A percentile compares a stretch with the other conserved stretches of the same genome.
phyloP scores from a whole-genome alignment of 23 red algal species.

The Gracilaria gracilis region DNA sequence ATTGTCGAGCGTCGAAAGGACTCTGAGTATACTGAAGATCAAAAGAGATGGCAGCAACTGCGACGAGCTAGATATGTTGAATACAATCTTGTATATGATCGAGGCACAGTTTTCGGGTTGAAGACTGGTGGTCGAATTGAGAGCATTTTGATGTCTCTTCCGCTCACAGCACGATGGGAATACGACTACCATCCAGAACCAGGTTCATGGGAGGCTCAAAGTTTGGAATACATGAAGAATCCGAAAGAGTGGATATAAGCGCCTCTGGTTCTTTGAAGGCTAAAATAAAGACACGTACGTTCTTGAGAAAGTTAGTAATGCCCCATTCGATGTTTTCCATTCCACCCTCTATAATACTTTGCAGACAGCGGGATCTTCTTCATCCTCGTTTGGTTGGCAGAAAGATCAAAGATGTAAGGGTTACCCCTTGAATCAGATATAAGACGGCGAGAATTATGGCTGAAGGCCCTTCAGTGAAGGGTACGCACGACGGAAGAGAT shows the following conservation, averaged over 20 bases:
- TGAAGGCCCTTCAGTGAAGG: no score
- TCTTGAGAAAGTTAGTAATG: no score
- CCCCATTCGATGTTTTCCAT: no score
- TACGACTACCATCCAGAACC: slow-evolving; percentile 89
- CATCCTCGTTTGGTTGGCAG: neutral
- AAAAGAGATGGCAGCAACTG: slow-evolving; percentile 96
- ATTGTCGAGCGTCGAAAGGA: slow-evolving; percentile 89
- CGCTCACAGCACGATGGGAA: slow-evolving; percentile 90
- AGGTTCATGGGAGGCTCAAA: slow-evolving; percentile 91
- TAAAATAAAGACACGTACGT: neutral
- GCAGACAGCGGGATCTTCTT: neutral
- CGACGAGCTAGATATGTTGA: slow-evolving; percentile 96
- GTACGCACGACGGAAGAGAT: no score
- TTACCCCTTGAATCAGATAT: neutral
- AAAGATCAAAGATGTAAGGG: neutral
- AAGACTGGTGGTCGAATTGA: slow-evolving; percentile 99
- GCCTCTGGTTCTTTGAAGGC: neutral
- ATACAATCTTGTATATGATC: slow-evolving; percentile 98
- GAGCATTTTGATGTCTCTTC: slow-evolving; percentile 99
- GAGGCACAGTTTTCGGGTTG: slow-evolving; percentile 97
- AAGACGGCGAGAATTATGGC: neutral
- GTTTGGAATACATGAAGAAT: slow-evolving; percentile 80
- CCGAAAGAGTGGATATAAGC: slow-evolving; percentile 87
- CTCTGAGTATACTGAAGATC: slow-evolving; percentile 77
- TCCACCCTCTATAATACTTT: no score